Conservation (phyloP, 2,329 filamentous ascomycete genomes). For the Neofusicoccum sp. region DNA sequence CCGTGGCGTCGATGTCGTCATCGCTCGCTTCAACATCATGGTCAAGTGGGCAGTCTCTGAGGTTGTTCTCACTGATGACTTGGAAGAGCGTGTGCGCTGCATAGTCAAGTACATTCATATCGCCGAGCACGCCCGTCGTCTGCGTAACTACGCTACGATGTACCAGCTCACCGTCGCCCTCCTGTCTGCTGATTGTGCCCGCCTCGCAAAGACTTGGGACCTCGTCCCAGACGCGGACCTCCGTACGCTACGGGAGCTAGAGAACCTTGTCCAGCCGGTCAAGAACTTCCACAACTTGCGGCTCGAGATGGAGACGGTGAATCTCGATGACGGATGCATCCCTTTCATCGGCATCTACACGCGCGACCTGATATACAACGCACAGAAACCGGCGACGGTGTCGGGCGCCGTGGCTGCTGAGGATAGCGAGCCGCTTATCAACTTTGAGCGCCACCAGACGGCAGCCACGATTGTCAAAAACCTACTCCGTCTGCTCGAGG, state of each 20-base stretch:
- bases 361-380: constrained; percentile 80
- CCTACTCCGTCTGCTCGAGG: constrained; percentile 75
- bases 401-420: constrained; percentile 58
- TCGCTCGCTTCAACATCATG: constrained; percentile 85
- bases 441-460: constrained; percentile 80
- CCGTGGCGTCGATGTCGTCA: constrained; percentile 78
- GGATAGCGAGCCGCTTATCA: constrained; percentile 67
- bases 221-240: constrained; percentile 68
- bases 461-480: constrained; percentile 79
- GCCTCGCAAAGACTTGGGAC: constrained; percentile 71
- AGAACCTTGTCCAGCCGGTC: constrained; percentile 73
- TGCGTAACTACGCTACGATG: constrained; percentile 83
- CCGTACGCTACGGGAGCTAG: constrained; percentile 67
- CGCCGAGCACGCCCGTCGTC: constrained; percentile 71
- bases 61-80: constrained; percentile 70
- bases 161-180: constrained; percentile 79
- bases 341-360: constrained; percentile 83
- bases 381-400: constrained; percentile 66
- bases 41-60: constrained; percentile 86
- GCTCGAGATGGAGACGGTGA: constrained; percentile 74
- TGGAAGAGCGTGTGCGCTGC: constrained; percentile 73
- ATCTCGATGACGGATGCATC: constrained; percentile 72
- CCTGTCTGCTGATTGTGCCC: constrained; percentile 70
- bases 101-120: constrained; percentile 84
- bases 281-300: constrained; percentile 78